Conservation (phyloP, 2,329 filamentous ascomycete species). For the Magnaporthiopsis rhizophila region DNA sequence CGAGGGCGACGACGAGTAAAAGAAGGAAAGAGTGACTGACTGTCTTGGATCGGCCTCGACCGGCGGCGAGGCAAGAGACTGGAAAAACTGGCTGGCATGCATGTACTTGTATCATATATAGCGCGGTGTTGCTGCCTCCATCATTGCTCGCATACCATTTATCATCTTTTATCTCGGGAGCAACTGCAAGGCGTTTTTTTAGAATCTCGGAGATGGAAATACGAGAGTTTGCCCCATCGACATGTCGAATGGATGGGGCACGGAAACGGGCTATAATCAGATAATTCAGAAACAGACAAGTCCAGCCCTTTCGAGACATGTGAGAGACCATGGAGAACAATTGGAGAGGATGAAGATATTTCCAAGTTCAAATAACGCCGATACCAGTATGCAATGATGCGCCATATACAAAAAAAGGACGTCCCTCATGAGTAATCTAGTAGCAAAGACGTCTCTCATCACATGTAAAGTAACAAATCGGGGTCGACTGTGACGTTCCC, state of each 20-base stretch:
- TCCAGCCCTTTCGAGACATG: too few relatives aligned
- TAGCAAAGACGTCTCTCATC: neutral
- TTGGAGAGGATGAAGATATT: neutral
- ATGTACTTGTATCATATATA: neutral
- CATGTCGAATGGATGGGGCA: too few relatives aligned
- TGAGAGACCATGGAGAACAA: too few relatives aligned
- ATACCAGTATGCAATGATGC: neutral
- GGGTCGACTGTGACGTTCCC: neutral
- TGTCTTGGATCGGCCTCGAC: neutral
- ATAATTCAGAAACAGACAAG: too few relatives aligned
- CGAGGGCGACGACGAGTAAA: slow-evolving; percentile 38
- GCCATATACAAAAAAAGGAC: neutral
- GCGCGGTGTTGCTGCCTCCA: neutral
- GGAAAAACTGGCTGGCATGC: neutral
- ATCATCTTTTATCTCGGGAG: neutral
- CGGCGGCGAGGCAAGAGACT: neutral
- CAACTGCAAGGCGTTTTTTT: neutral
- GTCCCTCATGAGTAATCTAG: neutral
- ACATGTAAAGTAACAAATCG: neutral
- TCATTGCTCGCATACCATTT: neutral
- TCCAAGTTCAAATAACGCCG: neutral
- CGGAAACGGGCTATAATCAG: too few relatives aligned
- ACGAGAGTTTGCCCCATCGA: too few relatives aligned
- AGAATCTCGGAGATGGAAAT: neutral
- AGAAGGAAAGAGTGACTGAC: neutral